These are phyloP conservation scores for Ballota nigra DNA, from an alignment of 257 asterid species.

Conservation along the genomic window DNA sequence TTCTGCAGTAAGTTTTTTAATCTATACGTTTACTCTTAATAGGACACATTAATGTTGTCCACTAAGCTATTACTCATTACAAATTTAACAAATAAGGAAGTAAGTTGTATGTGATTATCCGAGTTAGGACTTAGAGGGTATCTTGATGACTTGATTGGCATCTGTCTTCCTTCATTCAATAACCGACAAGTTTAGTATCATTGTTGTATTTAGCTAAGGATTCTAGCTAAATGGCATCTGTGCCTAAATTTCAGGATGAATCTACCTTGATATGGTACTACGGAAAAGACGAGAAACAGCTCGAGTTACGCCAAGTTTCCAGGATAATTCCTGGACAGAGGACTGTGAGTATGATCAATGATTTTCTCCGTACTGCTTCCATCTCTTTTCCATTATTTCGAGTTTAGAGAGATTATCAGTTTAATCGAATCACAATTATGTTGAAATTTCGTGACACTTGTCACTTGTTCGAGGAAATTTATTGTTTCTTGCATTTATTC, in stretches of 20 bases:
- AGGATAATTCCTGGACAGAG: slow-evolving; percentile 93
- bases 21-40: background rate
- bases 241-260: slow-evolving; percentile 68
- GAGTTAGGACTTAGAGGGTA: background rate
- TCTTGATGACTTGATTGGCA: background rate
- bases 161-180: no score
- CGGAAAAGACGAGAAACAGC: slow-evolving; percentile 81
- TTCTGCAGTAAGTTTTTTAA: slow-evolving; percentile 61
- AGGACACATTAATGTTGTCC: background rate
- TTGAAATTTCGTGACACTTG: background rate
- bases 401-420: background rate
- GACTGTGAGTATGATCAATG: slow-evolving; percentile 65
- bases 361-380: background rate
- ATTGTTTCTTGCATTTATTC: background rate
- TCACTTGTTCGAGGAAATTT: background rate
- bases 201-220: no score
- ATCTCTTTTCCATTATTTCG: background rate
- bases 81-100: background rate
- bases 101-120: background rate
- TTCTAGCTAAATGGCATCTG: slow-evolving; percentile 4
- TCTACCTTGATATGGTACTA: slow-evolving; percentile 81
- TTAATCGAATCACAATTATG: background rate
- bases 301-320: slow-evolving; percentile 67
- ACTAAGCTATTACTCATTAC: background rate
- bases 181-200: no score